phyloP scores from a whole-genome alignment of 2,329 filamentous ascomycete genomes.

The Ascochyta pisi region DNA sequence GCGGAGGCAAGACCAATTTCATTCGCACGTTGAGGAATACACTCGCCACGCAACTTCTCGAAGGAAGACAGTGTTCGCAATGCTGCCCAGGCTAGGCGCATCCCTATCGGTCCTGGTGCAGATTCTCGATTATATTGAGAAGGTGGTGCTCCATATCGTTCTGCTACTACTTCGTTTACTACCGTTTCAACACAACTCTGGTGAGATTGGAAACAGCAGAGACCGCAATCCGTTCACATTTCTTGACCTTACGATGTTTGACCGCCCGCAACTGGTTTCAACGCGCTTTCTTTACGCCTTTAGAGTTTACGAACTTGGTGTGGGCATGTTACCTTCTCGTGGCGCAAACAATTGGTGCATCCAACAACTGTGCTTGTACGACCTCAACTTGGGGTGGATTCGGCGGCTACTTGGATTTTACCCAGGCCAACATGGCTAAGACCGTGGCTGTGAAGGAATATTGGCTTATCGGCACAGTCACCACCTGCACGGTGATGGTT shows the following conservation, averaged over 20 bases:
- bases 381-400: conserved; percentile 42
- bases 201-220: neutral
- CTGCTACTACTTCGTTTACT: conserved; percentile 9
- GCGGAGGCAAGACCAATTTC: conserved; percentile 7
- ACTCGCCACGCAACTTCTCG: neutral
- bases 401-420: conserved; percentile 52
- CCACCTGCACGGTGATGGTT: conserved; percentile 37
- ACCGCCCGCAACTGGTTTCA: conserved; percentile 30
- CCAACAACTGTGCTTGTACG: conserved; percentile 52
- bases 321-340: conserved; percentile 49
- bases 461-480: conserved; percentile 40
- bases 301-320: conserved; percentile 45
- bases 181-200: conserved; percentile 9
- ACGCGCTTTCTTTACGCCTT: conserved; percentile 38
- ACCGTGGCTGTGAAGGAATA: conserved; percentile 29
- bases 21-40: conserved; percentile 13
- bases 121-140: conserved; percentile 4
- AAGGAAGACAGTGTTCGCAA: neutral
- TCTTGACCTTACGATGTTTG: conserved; percentile 10
- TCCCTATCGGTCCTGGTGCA: conserved; percentile 2
- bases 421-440: conserved; percentile 34
- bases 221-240: conserved; percentile 7
- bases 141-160: neutral
- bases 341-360: conserved; percentile 51
- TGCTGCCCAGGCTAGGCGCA: conserved; percentile 4